A percentile compares a stretch with the other conserved stretches of the same genome.
These are phyloP conservation scores for Thielaviopsis musarum DNA, from an alignment of 2,329 filamentous ascomycete genomes.

Conservation along the genomic window DNA sequence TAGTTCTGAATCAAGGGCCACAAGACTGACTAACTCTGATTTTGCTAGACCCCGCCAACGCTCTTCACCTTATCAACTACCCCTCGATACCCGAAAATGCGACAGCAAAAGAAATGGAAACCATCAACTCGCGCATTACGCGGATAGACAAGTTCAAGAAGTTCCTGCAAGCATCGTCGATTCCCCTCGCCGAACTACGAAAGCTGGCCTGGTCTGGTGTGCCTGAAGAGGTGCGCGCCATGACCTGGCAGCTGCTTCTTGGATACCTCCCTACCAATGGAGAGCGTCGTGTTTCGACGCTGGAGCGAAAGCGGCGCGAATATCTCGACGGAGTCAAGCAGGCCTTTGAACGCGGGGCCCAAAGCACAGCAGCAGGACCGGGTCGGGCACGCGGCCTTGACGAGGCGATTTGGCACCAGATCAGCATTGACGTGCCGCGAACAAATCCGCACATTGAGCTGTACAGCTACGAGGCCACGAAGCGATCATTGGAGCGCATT, in stretches of 20 bases:
- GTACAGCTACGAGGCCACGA: slow-evolving; percentile 91
- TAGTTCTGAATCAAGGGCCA: slow-evolving; percentile 3
- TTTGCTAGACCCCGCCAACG: slow-evolving; percentile 61
- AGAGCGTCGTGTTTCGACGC: slow-evolving; percentile 71
- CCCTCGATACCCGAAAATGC: slow-evolving; percentile 57
- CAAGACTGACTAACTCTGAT: slow-evolving; percentile 12
- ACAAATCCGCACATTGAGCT: slow-evolving; percentile 93
- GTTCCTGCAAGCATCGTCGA: slow-evolving; percentile 80
- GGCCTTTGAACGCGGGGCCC: slow-evolving; percentile 45
- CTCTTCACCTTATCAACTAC: slow-evolving; percentile 84
- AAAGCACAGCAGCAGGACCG: slow-evolving; percentile 11
- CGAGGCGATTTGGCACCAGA: slow-evolving; percentile 98
- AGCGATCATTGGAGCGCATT: slow-evolving; percentile 83
- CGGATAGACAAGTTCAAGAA: slow-evolving; percentile 98
- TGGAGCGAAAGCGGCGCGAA: slow-evolving; percentile 90
- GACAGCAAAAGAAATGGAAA: slow-evolving; percentile 67
- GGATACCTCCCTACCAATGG: slow-evolving; percentile 96
- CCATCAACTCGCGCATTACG: slow-evolving; percentile 70
- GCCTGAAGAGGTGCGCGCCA: slow-evolving; percentile 85
- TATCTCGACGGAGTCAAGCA: slow-evolving; percentile 82
- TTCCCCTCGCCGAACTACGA: slow-evolving; percentile 69
- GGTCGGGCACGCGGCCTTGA: slow-evolving; percentile 53
- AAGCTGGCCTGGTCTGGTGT: slow-evolving; percentile 86
- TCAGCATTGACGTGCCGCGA: slow-evolving; percentile 92
- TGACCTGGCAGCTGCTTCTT: slow-evolving; percentile 95